Evolutionary conservation across 768 basidiomycete genomes (phyloP).

Genomic region (Agaricus subrufescens): DNA sequence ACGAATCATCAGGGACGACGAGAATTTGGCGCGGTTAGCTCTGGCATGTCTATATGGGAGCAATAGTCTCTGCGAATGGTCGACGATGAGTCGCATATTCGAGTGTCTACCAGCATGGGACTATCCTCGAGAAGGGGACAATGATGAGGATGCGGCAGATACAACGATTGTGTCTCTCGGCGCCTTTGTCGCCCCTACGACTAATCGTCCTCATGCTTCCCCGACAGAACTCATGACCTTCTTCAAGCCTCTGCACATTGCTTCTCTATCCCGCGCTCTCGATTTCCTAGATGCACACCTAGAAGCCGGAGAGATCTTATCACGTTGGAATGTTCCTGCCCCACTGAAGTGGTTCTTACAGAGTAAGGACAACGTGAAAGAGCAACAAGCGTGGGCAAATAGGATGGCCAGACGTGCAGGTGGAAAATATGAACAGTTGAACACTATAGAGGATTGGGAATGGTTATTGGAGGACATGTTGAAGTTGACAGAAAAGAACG

Average conservation of each 20-base stretch:
- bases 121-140: conserved; percentile 47
- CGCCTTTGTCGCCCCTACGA: conserved; percentile 72
- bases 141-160: conserved; percentile 71
- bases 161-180: conserved; percentile 80
- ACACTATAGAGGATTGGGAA: conserved; percentile 75
- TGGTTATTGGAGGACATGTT: conserved; percentile 89
- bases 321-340: conserved; percentile 81
- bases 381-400: conserved; percentile 84
- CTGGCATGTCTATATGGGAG: conserved; percentile 88
- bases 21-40: conserved; percentile 81
- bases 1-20: conserved; percentile 75
- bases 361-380: conserved; percentile 54
- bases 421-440: conserved; percentile 45
- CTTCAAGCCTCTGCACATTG: conserved; percentile 73
- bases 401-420: conserved; percentile 75
- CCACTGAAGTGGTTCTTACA: conserved; percentile 90
- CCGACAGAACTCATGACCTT: conserved; percentile 74
- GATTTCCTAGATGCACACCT: conserved; percentile 94
- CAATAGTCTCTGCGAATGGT: conserved; percentile 66
- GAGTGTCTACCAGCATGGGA: conserved; percentile 96
- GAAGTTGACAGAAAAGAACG: conserved; percentile 64
- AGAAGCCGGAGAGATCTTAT: conserved; percentile 88
- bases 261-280: conserved; percentile 74
- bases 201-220: conserved; percentile 47
- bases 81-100: conserved; percentile 86